phyloP scores from a whole-genome alignment of 148 eudicot genomes.

The Vaccinium corymbosum region DNA sequence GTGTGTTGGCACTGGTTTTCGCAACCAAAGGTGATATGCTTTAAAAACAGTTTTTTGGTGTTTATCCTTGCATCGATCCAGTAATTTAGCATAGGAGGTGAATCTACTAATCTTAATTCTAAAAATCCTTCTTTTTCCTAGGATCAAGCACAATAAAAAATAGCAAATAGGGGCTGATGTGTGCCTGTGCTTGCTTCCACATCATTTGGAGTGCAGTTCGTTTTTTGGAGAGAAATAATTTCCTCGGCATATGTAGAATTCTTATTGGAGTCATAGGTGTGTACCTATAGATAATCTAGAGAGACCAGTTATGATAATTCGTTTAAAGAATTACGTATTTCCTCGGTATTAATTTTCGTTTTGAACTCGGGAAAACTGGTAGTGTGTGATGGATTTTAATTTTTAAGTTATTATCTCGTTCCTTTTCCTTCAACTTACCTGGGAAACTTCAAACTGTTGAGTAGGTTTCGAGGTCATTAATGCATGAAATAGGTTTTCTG shows the following conservation, averaged over 20 bases:
- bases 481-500: background rate
- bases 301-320: background rate
- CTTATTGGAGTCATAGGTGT: background rate
- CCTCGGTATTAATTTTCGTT: background rate
- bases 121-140: background rate
- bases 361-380: background rate
- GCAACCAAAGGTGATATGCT: slow-evolving; percentile 51
- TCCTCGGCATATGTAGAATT: background rate
- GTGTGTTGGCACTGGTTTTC: slow-evolving; percentile 78
- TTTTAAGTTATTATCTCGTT: background rate
- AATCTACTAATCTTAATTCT: background rate
- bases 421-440: background rate
- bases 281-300: slow-evolving; percentile 8
- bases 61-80: background rate
- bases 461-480: background rate
- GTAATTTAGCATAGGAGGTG: background rate
- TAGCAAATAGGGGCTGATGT: background rate
- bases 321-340: background rate
- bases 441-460: background rate
- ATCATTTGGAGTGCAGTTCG: background rate
- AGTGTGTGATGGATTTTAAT: background rate
- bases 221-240: background rate
- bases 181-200: background rate
- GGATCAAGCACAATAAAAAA: background rate
- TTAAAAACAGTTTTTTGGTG: background rate